Evolutionary conservation across 169 alveolate species (phyloP).

Genomic region (Babesia bigemina): DNA sequence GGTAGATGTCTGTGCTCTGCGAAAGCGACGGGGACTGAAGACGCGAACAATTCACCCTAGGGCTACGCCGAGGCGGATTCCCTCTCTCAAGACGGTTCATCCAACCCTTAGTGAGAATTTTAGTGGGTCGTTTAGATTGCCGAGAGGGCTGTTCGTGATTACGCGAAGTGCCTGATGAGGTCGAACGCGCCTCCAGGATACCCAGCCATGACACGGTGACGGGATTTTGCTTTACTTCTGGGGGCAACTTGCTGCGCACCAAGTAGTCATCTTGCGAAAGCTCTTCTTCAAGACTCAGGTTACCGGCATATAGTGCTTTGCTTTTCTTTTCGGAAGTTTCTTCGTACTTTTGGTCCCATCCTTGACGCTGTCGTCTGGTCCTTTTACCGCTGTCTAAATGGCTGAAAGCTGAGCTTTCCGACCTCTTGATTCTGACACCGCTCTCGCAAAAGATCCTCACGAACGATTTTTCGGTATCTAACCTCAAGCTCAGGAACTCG

Average conservation of each 20-base stretch:
- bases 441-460: constrained; percentile 49
- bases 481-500: constrained; percentile 32
- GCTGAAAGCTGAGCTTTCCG: background rate
- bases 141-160: too few species aligned
- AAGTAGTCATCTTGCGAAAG: background rate
- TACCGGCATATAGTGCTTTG: too few species aligned
- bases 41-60: background rate
- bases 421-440: constrained; percentile 48
- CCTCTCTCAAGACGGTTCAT: constrained; percentile 3
- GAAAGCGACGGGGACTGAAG: constrained; percentile 15
- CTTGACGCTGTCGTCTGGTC: too few species aligned
- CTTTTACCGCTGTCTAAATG: too few species aligned
- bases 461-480: constrained; percentile 30
- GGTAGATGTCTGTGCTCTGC: background rate
- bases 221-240: background rate
- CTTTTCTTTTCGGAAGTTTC: too few species aligned
- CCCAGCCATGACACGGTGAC: background rate
- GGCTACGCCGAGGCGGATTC: background rate
- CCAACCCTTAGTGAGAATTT: background rate
- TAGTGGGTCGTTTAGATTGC: background rate
- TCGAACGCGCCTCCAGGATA: background rate
- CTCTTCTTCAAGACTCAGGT: background rate
- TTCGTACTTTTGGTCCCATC: too few species aligned
- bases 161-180: too few species aligned
- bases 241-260: background rate